Evolutionary conservation across 345 rosid genomes (phyloP), one percentile per base, ranked within the genome.

Genomic region (Eutrema yunnanense): DNA sequence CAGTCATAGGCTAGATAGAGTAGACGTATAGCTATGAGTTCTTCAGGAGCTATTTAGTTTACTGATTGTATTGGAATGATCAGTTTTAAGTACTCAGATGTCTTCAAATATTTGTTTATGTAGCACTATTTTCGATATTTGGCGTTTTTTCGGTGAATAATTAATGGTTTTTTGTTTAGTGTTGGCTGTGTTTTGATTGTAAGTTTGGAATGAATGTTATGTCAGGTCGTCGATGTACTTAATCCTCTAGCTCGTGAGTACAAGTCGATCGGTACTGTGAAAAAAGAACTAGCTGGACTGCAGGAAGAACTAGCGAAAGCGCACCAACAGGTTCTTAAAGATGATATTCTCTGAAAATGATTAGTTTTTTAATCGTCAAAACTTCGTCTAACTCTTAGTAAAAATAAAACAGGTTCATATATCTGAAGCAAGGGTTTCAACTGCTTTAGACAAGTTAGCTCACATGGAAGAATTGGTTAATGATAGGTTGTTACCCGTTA

Each of bases 241-340:
- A 92, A 95, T 87, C 99, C 99, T 52, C 64, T 92, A 65, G 99
- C 99, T 48, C 99, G 97, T n/a, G 96, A 95, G 29, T 95, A 81
- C 83, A 92, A 95, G 79, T 92, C 99, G 3, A 81, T 95, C 10
- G 97, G 96, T 70, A 89, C 96, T 13, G 65, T 95, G 81, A 92
- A 87, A 84, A 90, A 88, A 83, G 97, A 95, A 57, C 86, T 95
- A 14, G 99, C 97, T 1, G 97, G 73, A 73, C 71, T 95, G 84
- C 99, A 95, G 72, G 89, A 84, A 54, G 97, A 86, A 77, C 69
- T 94, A 81, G 81, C 86, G 2, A 88, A 87, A 80, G 97, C 98
- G 44, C 97, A 94, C 78, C 82, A 59, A 73, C 96, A 94, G 92
- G 98, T 93, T 36, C 53, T 64, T 62, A 74, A 64, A 7, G 54